Evolutionary conservation across 2,329 filamentous ascomycete genomes (phyloP).

Genomic region (Ceratocystiopsis sp.): DNA sequence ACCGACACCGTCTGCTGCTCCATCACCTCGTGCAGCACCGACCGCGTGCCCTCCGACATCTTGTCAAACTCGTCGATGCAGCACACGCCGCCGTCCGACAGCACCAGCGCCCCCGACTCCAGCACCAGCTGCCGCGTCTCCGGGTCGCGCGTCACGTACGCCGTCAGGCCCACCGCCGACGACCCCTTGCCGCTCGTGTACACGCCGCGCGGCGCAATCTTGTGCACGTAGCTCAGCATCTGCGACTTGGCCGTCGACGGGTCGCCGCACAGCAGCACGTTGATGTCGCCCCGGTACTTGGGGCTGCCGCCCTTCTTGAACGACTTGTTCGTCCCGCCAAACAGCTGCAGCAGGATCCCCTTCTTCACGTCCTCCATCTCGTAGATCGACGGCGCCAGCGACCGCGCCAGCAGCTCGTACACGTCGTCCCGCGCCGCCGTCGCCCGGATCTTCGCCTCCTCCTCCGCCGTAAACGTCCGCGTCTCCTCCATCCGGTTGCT

Average conservation of each 20-base stretch:
- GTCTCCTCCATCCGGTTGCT: slow-evolving; percentile 69
- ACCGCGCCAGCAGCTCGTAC: slow-evolving; percentile 81
- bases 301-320: slow-evolving; percentile 94
- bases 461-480: slow-evolving; percentile 67
- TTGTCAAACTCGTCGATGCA: slow-evolving; percentile 80
- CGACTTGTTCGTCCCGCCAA: slow-evolving; percentile 94
- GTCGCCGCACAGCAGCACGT: slow-evolving; percentile 89
- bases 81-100: slow-evolving; percentile 69
- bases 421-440: slow-evolving; percentile 70
- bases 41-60: slow-evolving; percentile 64
- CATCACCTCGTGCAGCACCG: slow-evolving; percentile 77
- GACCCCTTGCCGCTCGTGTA: slow-evolving; percentile 72
- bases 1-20: slow-evolving; percentile 76
- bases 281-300: slow-evolving; percentile 93
- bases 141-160: slow-evolving; percentile 65
- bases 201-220: slow-evolving; percentile 79
- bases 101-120: slow-evolving; percentile 61
- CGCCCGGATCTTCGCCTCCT: slow-evolving; percentile 73
- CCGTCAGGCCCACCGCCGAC: slow-evolving; percentile 65
- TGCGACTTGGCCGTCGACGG: slow-evolving; percentile 95
- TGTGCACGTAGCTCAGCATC: slow-evolving; percentile 84
- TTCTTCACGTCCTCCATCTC: slow-evolving; percentile 99
- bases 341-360: slow-evolving; percentile 88
- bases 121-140: slow-evolving; percentile 66
- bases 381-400: slow-evolving; percentile 85